Base-by-base conservation (phyloP, 164 flowering plant genomes). In the Kingdonia uniflora region DNA sequence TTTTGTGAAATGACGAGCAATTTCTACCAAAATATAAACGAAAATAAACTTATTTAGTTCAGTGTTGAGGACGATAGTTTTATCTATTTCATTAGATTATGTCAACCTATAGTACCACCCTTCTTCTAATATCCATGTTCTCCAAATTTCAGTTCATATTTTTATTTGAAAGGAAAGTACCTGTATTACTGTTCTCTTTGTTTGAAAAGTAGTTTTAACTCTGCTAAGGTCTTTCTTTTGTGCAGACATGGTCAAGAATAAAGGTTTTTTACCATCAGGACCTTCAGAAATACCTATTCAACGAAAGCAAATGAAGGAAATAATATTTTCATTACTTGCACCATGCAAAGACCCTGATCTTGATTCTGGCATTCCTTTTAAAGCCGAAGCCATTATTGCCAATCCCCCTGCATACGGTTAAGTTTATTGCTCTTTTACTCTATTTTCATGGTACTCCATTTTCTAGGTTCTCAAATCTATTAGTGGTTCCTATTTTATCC, bases 381-480 rank as follows among this genome's bases (percentile, higher is more conserved):
- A 75, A 65, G 97, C 96, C 16, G 95, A 94, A 63, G 97, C 99
- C 38, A 89, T 94, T 57, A 94, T 94, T 62, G 92, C 99, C 57
- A 94, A 94, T 68, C 99, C 99, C 37, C 97, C 97, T 46, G 95
- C 96, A 52, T 94, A 94, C 70, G 99, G 99, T 92, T 40, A 73
- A 77, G 61, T 57, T 49, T 43, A 16, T 26, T 55, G 21, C 29
- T 20, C 19, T 38, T 19, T 57, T 49, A 16, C n/a, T 19, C 7
- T 17, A 7, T 17, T 49, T 42, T 54, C 42, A 16, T 35, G 21
- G 2, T 23, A 20, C 39, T 29, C 35, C 8, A 29, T 29, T 29
- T n/a, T 29, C 35, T 29, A 29, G 8, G 4, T 3, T 29, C 35
- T 29, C 35, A 4, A 29, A 29, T 29, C 35, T 29, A 29, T n/a